These are phyloP conservation scores for Rhizopogon vesiculosus DNA, from an alignment of 768 basidiomycete species.

Conservation along the genomic window DNA sequence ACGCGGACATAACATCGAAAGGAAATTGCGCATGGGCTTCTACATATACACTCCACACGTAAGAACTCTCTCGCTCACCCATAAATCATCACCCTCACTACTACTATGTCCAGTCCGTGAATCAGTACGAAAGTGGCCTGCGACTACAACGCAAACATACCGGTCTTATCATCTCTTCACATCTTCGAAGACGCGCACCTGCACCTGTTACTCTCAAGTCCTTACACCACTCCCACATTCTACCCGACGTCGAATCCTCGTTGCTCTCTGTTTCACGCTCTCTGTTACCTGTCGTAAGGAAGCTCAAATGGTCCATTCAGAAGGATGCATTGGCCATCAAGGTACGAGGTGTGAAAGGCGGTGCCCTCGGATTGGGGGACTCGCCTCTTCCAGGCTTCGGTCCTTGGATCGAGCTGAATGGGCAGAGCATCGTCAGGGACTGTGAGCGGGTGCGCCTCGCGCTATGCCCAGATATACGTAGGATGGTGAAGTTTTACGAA, in stretches of 20 bases:
- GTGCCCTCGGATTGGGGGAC: slow-evolving; percentile 21
- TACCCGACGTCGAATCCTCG: slow-evolving; percentile 63
- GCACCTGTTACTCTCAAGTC: slow-evolving; percentile 34
- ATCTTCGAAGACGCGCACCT: slow-evolving; percentile 46
- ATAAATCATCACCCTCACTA: not conserved
- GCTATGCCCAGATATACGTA: slow-evolving; percentile 59
- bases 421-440: slow-evolving; percentile 48
- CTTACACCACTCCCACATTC: slow-evolving; percentile 46
- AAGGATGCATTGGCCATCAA: slow-evolving; percentile 56
- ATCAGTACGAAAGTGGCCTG: slow-evolving; percentile 59
- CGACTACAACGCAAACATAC: slow-evolving; percentile 52
- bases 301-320: slow-evolving; percentile 69
- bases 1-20: slow-evolving; percentile 60
- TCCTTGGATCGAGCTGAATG: slow-evolving; percentile 55
- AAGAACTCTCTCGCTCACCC: slow-evolving; percentile 21
- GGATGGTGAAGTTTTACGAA: slow-evolving; percentile 60
- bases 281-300: slow-evolving; percentile 58
- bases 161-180: slow-evolving; percentile 44
- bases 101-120: slow-evolving; percentile 44
- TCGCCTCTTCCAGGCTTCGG: slow-evolving; percentile 29
- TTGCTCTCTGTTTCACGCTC: slow-evolving; percentile 51
- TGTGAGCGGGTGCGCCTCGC: slow-evolving; percentile 64
- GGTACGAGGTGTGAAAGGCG: slow-evolving; percentile 38
- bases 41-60: slow-evolving; percentile 65
- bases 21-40: slow-evolving; percentile 59